phyloP scores from a whole-genome alignment of 495 filamentous ascomycete species.

The Penicillium salamii region DNA sequence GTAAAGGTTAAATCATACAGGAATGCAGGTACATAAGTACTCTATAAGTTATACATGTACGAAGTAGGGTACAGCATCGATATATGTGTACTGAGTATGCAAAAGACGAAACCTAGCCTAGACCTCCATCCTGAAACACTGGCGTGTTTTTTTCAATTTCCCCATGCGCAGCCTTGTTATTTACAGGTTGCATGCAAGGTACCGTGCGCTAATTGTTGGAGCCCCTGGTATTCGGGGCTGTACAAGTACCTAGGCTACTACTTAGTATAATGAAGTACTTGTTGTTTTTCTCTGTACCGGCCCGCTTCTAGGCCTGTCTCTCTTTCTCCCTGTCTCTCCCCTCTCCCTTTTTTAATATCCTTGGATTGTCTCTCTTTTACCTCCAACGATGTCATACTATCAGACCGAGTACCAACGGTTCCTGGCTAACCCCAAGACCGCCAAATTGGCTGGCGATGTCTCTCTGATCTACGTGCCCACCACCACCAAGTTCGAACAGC shows the following conservation, averaged over 20 bases:
- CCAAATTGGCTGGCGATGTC: constrained; percentile 64
- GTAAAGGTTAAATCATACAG: too few species aligned
- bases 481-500: constrained; percentile 66
- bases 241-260: too few species aligned
- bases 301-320: not conserved
- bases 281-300: not conserved
- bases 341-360: constrained; percentile 2
- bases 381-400: constrained; percentile 52
- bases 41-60: too few species aligned
- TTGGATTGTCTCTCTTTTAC: not conserved
- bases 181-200: constrained; percentile 11
- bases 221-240: constrained; percentile 1
- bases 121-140: constrained; percentile 38
- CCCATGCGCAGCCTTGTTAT: constrained; percentile 18
- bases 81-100: too few species aligned
- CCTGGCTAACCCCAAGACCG: constrained; percentile 64
- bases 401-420: constrained; percentile 73
- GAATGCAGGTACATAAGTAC: too few species aligned
- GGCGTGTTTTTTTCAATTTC: constrained; percentile 29
- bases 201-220: constrained; percentile 2
- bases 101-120: constrained; percentile 2
- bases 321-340: constrained; percentile 4
- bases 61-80: too few species aligned
- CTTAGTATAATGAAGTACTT: not conserved
- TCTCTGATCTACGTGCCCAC: constrained; percentile 90